A percentile compares a stretch with the other conserved stretches of the same genome.
Evolutionary conservation across 306 rosid species (phyloP).

Genomic region (Ochetophila trinervis): DNA sequence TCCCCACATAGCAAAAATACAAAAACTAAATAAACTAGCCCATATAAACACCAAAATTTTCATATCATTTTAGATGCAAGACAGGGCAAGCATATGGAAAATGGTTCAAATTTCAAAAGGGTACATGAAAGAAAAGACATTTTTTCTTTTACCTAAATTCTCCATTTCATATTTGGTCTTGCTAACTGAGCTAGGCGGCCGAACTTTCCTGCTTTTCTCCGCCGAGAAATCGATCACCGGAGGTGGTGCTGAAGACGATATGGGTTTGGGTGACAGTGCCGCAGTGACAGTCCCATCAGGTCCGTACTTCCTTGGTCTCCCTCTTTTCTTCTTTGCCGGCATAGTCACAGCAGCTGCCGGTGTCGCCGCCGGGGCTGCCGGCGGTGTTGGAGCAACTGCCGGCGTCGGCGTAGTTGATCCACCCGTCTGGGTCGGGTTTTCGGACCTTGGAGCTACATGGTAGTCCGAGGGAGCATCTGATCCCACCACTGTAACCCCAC

Average conservation of each 20-base stretch:
- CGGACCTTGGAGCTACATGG: constrained; percentile 84
- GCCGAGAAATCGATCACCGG: constrained; percentile 94
- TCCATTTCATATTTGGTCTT: constrained; percentile 70
- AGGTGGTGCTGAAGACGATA: constrained; percentile 82
- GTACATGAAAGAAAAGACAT: neutral
- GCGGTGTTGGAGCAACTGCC: constrained; percentile 16
- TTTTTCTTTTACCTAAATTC: constrained; percentile 59
- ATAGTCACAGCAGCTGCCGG: constrained; percentile 11
- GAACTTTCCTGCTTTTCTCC: constrained; percentile 75
- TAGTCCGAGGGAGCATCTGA: constrained; percentile 96
- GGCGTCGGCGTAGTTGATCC: constrained; percentile 48
- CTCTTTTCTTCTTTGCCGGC: constrained; percentile 86
- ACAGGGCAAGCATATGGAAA: neutral
- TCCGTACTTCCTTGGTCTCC: constrained; percentile 93
- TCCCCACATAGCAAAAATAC: constrained; percentile 18
- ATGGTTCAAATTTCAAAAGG: constrained; percentile 10
- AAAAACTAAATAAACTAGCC: neutral
- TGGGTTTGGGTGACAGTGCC: constrained; percentile 91
- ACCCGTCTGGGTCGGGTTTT: constrained; percentile 40
- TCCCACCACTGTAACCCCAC: constrained; percentile 97
- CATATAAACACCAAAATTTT: constrained; percentile 1
- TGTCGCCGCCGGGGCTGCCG: constrained; percentile 26
- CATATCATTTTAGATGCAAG: neutral
- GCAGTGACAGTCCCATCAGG: constrained; percentile 69
- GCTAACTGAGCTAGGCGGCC: constrained; percentile 74